Base-by-base conservation (phyloP, 805 yeast genomes). In the Saccharomycodes ludwigii region DNA sequence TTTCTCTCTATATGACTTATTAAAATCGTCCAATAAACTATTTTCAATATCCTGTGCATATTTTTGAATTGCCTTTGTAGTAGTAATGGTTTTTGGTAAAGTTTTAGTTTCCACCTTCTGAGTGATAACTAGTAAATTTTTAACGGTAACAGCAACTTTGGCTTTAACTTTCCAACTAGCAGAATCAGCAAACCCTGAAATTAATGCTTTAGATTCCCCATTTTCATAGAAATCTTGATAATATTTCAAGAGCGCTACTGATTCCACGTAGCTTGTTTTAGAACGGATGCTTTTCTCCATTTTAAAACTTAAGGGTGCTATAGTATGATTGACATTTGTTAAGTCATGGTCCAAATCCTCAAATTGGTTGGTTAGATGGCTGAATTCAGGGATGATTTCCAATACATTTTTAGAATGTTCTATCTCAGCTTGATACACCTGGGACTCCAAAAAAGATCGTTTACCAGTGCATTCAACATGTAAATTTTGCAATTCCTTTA, bases 1-100 rank as follows among this genome's bases (percentile, higher is more conserved):
- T 38, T 73, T 75, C 17, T 68, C 70, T 35, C 73, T 70, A 42
- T 80, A 81, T n/a, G 84, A 83, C 16, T 67, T 62, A 43, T 76
- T 79, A 43, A 88, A 88, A 34, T 71, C 69, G 24, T 69, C 71
- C 31, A 88, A 58, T 33, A 86, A 58, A 19, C 71, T 68, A 31
- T 67, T 66, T 50, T 88, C 97, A 71, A 88, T 73, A 27, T 59
- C 58, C 40, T 81, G 84, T 9, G 94, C 77, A 48, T 73, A 79
- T 42, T 74, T 69, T 47, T 76, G 76, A 27, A 88, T 77, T 4
- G 36, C 12, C 11, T 48, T 41, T 14, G 61, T 56, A n/a, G 58
- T 51, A 18, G 44, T 43, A 10, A 34, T 28, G 0, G 65, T 59
- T 29, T 61, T 64, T 8, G 71, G 63, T 6, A 75, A 47, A 17